Evolutionary conservation across 2,329 filamentous ascomycete genomes (phyloP).

Genomic region (Albophoma yamanashiensis): DNA sequence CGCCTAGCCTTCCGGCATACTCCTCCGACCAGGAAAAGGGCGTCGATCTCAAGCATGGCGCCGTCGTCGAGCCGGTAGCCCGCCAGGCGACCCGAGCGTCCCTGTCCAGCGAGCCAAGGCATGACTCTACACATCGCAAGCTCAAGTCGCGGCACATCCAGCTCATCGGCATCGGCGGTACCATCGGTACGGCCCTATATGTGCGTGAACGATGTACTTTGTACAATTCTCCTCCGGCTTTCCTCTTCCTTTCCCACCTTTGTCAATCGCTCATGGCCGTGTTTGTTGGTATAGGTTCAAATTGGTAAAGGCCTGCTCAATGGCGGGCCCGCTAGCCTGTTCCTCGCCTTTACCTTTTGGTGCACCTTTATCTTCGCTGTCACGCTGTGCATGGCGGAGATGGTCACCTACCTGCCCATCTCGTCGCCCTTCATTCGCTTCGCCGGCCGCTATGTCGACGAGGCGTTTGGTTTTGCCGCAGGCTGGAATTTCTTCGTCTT

Average conservation of each 20-base stretch:
- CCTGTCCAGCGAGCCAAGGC: slow-evolving; percentile 7
- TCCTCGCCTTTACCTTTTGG: slow-evolving; percentile 51
- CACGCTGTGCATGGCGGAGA: slow-evolving; percentile 57
- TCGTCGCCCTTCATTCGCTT: slow-evolving; percentile 72
- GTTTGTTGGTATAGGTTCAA: slow-evolving; percentile 25
- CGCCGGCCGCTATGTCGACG: slow-evolving; percentile 64
- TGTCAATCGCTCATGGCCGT: slow-evolving; percentile 7
- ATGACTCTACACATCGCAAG: slow-evolving; percentile 36
- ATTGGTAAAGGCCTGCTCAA: slow-evolving; percentile 48
- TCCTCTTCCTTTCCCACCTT: not conserved
- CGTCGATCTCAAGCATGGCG: not conserved
- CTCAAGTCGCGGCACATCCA: slow-evolving; percentile 48
- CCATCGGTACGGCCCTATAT: slow-evolving; percentile 51
- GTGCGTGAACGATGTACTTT: slow-evolving; percentile 20
- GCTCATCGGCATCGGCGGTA: slow-evolving; percentile 52
- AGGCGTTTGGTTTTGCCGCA: slow-evolving; percentile 61
- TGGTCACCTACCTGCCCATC: slow-evolving; percentile 68
- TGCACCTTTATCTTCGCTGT: slow-evolving; percentile 50
- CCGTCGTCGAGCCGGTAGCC: not conserved
- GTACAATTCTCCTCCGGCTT: not conserved
- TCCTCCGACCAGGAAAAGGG: not conserved
- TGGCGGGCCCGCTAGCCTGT: slow-evolving; percentile 47
- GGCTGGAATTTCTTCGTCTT: slow-evolving; percentile 70
- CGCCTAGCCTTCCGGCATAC: not conserved
- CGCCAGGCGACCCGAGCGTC: slow-evolving; percentile 6